These are phyloP conservation scores for Rhizophagus sp. DNA, from an alignment of 192 early-diverging fungal species.

Conservation along the genomic window DNA sequence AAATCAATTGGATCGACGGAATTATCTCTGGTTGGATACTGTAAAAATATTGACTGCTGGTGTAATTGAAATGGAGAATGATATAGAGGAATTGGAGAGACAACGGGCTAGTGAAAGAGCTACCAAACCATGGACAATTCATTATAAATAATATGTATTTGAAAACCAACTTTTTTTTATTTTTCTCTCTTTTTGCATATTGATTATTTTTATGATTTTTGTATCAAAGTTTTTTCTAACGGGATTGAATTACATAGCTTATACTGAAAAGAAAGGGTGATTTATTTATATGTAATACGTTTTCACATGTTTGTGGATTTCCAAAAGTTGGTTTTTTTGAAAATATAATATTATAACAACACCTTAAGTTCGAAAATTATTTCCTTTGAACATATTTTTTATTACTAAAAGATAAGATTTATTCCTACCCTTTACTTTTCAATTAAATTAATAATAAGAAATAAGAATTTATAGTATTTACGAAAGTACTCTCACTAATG, in stretches of 20 bases:
- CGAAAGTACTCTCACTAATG: background rate
- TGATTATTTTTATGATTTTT: background rate
- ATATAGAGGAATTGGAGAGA: constrained; percentile 30
- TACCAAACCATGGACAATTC: constrained; percentile 26
- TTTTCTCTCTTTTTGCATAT: background rate
- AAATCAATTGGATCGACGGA: constrained; percentile 27
- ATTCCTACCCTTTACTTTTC: background rate
- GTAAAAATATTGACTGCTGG: constrained; percentile 22
- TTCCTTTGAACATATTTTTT: background rate
- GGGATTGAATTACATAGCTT: background rate
- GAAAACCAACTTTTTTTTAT: background rate
- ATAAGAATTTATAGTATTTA: background rate
- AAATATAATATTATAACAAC: too few species aligned
- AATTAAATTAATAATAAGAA: background rate
- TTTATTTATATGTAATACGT: background rate
- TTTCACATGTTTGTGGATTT: background rate
- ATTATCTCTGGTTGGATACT: constrained; percentile 32
- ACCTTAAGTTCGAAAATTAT: too few species aligned
- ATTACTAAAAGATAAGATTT: background rate
- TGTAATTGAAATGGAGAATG: constrained; percentile 31
- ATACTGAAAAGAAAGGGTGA: background rate
- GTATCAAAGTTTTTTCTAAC: background rate
- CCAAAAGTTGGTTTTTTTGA: too few species aligned
- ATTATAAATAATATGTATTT: constrained; percentile 24
- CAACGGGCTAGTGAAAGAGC: constrained; percentile 19